Percentiles rank a stretch among this genome's conserved stretches.
phyloP scores from a whole-genome alignment of 2,329 filamentous ascomycete species.

The Colletotrichum destructivum region DNA sequence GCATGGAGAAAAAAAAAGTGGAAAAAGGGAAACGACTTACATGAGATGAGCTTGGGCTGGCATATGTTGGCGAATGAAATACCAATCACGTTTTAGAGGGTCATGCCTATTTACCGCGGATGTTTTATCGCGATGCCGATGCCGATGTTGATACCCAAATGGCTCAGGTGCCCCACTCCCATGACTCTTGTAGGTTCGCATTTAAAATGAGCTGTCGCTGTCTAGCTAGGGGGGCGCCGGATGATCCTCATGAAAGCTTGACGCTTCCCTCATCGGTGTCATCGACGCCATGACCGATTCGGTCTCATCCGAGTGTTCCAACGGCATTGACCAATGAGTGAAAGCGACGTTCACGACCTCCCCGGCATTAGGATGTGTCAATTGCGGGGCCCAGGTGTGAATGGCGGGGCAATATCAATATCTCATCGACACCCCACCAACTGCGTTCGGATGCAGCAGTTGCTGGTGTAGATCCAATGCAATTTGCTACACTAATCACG shows the following conservation, averaged over 20 bases:
- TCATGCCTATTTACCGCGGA: background rate
- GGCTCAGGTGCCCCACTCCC: slow-evolving; percentile 10
- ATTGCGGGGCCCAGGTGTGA: slow-evolving; percentile 34
- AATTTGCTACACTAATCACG: no score
- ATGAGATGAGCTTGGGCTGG: slow-evolving; percentile 38
- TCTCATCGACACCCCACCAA: no score
- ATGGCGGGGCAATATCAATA: slow-evolving; percentile 21
- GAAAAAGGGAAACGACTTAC: slow-evolving; percentile 31
- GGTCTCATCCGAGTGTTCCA: slow-evolving; percentile 24
- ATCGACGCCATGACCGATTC: slow-evolving; percentile 27
- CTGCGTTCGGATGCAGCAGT: no score
- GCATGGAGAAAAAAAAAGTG: slow-evolving; percentile 9
- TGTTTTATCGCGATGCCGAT: background rate
- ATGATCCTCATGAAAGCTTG: slow-evolving; percentile 36
- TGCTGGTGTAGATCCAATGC: no score
- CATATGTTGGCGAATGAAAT: slow-evolving; percentile 42
- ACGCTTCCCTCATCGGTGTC: slow-evolving; percentile 18
- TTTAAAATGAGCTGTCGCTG: slow-evolving; percentile 26
- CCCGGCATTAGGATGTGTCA: slow-evolving; percentile 8
- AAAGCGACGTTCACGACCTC: slow-evolving; percentile 15
- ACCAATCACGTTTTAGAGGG: slow-evolving; percentile 37
- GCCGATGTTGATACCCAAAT: background rate
- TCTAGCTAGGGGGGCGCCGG: slow-evolving; percentile 9
- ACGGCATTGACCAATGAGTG: slow-evolving; percentile 37
- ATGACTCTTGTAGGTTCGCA: background rate